A percentile compares a stretch with the other conserved stretches of the same genome.
phyloP scores from a whole-genome alignment of 345 rosid genomes.

The Conringia planisiliqua region DNA sequence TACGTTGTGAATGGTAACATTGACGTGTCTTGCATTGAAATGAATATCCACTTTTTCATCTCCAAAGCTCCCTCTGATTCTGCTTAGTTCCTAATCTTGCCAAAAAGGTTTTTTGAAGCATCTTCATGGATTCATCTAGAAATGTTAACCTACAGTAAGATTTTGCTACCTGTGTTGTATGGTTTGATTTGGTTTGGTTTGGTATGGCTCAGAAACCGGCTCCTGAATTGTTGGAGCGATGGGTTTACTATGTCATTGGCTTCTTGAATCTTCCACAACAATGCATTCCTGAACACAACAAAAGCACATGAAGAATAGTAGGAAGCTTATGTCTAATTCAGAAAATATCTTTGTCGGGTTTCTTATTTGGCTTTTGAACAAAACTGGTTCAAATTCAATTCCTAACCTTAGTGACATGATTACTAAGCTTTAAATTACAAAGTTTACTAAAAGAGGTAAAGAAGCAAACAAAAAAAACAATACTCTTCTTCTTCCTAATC shows the following conservation, averaged over 20 bases:
- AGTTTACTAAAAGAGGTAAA: background rate
- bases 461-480: background rate
- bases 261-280: slow-evolving; percentile 82
- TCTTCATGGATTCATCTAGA: background rate
- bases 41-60: background rate
- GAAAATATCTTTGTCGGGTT: no score
- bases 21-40: background rate
- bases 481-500: background rate
- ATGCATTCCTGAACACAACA: slow-evolving; percentile 54
- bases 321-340: no score
- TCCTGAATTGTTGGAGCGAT: slow-evolving; percentile 62
- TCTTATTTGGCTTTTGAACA: no score
- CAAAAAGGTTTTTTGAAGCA: background rate
- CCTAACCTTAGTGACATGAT: no score
- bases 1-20: background rate
- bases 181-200: slow-evolving; percentile 15
- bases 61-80: background rate
- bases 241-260: slow-evolving; percentile 58
- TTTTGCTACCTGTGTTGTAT: background rate
- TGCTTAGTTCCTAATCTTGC: background rate
- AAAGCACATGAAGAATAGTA: background rate
- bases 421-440: no score
- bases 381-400: no score
- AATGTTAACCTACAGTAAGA: background rate
- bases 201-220: slow-evolving; percentile 32